Conservation (phyloP, 2,329 filamentous ascomycete genomes). For the Sporothrix protearum region DNA sequence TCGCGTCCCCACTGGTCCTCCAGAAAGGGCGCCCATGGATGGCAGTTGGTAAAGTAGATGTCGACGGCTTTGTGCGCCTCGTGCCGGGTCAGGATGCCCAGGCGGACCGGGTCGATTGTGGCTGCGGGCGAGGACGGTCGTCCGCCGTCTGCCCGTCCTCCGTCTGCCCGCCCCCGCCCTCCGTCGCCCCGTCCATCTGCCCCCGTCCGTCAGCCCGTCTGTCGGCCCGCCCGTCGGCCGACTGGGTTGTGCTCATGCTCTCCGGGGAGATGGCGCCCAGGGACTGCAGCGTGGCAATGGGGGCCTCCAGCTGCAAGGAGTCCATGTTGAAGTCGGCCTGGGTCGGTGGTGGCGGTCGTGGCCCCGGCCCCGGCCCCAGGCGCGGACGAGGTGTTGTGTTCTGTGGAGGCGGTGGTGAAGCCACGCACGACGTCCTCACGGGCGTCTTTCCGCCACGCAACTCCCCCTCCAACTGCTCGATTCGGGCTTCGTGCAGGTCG, state of each 20-base stretch:
- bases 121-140: background rate
- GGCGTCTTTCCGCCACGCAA: background rate
- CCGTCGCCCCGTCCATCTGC: too few species aligned
- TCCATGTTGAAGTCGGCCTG: conserved; percentile 17
- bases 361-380: too few species aligned
- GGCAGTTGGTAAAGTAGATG: background rate
- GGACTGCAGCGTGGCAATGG: conserved; percentile 12
- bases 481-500: conserved; percentile 7
- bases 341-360: too few species aligned
- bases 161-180: too few species aligned
- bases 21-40: conserved; percentile 11
- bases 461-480: conserved; percentile 1
- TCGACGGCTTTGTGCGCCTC: background rate
- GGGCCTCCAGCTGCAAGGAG: background rate
- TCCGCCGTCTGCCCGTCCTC: too few species aligned
- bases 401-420: background rate
- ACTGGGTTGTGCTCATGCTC: background rate
- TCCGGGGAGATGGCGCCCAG: conserved; percentile 15
- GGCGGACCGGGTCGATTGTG: background rate
- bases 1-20: background rate
- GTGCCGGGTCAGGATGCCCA: background rate
- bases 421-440: too few species aligned
- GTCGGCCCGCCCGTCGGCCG: background rate
- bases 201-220: too few species aligned
- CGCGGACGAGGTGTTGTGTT: background rate